phyloP scores from a whole-genome alignment of 2,329 filamentous ascomycete genomes.

The Thelonectria discophora region DNA sequence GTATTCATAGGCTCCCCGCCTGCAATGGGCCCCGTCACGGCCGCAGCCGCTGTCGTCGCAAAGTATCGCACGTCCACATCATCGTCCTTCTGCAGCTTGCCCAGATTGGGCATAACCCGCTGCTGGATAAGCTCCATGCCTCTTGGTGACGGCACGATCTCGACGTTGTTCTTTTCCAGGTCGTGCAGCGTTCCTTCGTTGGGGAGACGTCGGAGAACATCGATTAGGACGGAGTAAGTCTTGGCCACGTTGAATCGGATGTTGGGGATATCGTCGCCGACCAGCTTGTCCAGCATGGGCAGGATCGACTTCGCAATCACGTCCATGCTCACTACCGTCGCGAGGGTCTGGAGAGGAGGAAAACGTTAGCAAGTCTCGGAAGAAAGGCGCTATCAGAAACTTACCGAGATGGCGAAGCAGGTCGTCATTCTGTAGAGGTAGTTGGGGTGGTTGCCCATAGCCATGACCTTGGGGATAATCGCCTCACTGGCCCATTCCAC shows the following conservation, averaged over 20 bases:
- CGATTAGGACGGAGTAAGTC: constrained; percentile 90
- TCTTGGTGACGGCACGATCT: constrained; percentile 71
- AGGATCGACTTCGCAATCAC: constrained; percentile 94
- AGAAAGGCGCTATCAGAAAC: constrained; percentile 48
- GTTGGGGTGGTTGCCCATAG: constrained; percentile 97
- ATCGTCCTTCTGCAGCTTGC: constrained; percentile 96
- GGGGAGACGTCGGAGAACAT: constrained; percentile 89
- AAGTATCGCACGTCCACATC: constrained; percentile 99
- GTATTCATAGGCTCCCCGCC: constrained; percentile 71
- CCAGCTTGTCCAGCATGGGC: constrained; percentile 94
- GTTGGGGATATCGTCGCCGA: constrained; percentile 94
- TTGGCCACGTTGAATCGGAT: constrained; percentile 99
- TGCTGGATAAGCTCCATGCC: constrained; percentile 84
- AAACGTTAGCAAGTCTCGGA: constrained; percentile 35
- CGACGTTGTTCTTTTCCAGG: constrained; percentile 78
- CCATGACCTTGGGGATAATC: constrained; percentile 98
- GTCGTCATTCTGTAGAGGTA: constrained; percentile 99
- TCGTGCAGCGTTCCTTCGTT: constrained; percentile 87
- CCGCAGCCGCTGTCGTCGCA: constrained; percentile 85
- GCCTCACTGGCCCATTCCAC: constrained; percentile 97
- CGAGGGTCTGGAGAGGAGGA: constrained; percentile 75
- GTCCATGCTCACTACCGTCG: constrained; percentile 89
- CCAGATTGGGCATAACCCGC: constrained; percentile 86
- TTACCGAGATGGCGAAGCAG: constrained; percentile 98
- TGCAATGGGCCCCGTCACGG: constrained; percentile 56